Conservation (phyloP, 179 eudicot genomes). For the Heliamphora pulchella region DNA sequence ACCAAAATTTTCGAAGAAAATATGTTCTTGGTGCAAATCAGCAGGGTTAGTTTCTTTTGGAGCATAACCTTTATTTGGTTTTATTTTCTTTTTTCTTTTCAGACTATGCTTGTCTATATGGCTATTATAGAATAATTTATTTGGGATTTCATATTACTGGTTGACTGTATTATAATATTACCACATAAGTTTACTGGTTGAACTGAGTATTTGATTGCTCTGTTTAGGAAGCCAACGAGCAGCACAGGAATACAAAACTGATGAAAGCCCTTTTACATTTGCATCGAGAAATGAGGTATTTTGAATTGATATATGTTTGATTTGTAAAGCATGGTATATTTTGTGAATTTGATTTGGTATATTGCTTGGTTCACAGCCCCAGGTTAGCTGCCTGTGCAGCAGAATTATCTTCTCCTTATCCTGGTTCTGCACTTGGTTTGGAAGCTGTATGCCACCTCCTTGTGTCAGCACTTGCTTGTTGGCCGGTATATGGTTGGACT, state of each 20-base stretch:
- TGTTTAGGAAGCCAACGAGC: slow-evolving; percentile 76
- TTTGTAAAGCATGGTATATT: neutral
- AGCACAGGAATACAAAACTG: slow-evolving; percentile 85
- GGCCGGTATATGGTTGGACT: slow-evolving; percentile 96
- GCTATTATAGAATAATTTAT: neutral
- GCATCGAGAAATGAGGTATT: slow-evolving; percentile 89
- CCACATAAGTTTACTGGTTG: neutral
- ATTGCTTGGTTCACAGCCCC: slow-evolving; percentile 55
- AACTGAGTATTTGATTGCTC: slow-evolving; percentile 12
- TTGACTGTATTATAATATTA: neutral
- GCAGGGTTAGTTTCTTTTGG: neutral
- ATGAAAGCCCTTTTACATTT: slow-evolving; percentile 75
- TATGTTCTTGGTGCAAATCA: neutral
- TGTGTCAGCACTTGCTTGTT: slow-evolving; percentile 88
- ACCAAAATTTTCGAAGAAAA: neutral
- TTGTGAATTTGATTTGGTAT: slow-evolving; percentile 5
- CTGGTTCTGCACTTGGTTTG: slow-evolving; percentile 69
- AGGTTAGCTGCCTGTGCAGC: slow-evolving; percentile 76
- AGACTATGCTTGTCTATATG: neutral
- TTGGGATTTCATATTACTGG: neutral
- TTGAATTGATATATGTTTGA: slow-evolving; percentile 6
- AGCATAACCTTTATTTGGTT: neutral
- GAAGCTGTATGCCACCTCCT: slow-evolving; percentile 88
- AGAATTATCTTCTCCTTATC: slow-evolving; percentile 64
- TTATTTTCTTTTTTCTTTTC: neutral